Conservation (phyloP, 768 basidiomycete genomes). For the Daedaleopsis sinensis region DNA sequence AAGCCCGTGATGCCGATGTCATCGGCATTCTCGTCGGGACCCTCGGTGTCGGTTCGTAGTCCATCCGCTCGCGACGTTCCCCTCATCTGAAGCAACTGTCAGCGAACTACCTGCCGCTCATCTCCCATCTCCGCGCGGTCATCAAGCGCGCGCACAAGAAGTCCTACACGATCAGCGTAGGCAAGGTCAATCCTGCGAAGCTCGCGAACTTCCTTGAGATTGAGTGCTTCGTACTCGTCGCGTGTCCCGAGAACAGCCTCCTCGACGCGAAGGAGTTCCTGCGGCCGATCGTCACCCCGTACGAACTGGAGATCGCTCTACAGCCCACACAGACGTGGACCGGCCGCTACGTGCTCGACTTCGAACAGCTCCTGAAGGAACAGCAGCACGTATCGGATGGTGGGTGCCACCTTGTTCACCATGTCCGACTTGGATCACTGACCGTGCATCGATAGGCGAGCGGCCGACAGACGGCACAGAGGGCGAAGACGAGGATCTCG, state of each 20-base stretch:
- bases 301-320: constrained; percentile 84
- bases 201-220: constrained; percentile 96
- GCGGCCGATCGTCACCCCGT: constrained; percentile 91
- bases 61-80: not conserved
- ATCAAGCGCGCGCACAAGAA: constrained; percentile 78
- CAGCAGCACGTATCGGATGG: constrained; percentile 21
- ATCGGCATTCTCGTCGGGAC: constrained; percentile 96
- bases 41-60: constrained; percentile 76
- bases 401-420: not conserved
- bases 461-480: not conserved
- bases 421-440: too few species aligned
- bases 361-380: constrained; percentile 57
- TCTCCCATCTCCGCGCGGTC: constrained; percentile 75
- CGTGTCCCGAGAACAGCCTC: constrained; percentile 91
- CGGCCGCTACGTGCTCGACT: constrained; percentile 79
- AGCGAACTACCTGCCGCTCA: constrained; percentile 87
- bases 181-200: constrained; percentile 93
- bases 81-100: not conserved
- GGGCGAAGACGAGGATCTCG: constrained; percentile 53
- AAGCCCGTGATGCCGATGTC: constrained; percentile 89
- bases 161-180: constrained; percentile 92
- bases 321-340: constrained; percentile 72
- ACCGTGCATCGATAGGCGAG: too few species aligned
- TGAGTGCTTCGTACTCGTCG: constrained; percentile 93
- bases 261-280: constrained; percentile 85